Evolutionary conservation across 371 early-diverging fungal genomes (phyloP).

Genomic region (Actinomortierella ambigua): DNA sequence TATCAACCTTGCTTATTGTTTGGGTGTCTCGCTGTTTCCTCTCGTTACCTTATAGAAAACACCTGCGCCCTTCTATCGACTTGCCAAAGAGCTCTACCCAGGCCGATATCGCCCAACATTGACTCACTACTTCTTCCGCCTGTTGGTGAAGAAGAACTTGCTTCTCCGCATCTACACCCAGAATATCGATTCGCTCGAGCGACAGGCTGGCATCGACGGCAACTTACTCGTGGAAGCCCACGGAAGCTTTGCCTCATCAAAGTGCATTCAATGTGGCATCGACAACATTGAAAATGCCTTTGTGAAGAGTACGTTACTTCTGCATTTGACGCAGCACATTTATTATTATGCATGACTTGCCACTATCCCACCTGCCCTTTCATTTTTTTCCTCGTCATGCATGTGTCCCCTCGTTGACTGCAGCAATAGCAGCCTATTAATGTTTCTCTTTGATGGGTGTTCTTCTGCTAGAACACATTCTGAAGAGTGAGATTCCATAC

Average conservation of each 20-base stretch:
- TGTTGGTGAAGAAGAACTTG: slow-evolving; percentile 75
- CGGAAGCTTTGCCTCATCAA: slow-evolving; percentile 87
- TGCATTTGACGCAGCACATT: background rate
- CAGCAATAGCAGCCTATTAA: background rate
- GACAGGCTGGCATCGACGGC: slow-evolving; percentile 77
- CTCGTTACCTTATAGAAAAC: slow-evolving; percentile 49
- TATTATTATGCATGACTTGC: background rate
- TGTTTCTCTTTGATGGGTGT: background rate
- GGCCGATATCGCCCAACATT: slow-evolving; percentile 81
- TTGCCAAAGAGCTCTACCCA: slow-evolving; percentile 94
- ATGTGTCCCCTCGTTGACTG: too few species aligned
- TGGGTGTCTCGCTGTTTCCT: background rate
- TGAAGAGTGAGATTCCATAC: slow-evolving; percentile 66
- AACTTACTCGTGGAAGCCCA: slow-evolving; percentile 90
- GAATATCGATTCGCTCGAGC: slow-evolving; percentile 96
- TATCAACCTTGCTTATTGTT: background rate
- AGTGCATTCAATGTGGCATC: slow-evolving; percentile 68
- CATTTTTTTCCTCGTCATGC: too few species aligned
- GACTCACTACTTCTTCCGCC: slow-evolving; percentile 85
- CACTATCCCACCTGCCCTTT: too few species aligned
- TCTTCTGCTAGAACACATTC: slow-evolving; percentile 39
- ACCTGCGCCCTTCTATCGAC: slow-evolving; percentile 88
- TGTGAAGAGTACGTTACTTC: slow-evolving; percentile 39
- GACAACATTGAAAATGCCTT: slow-evolving; percentile 42
- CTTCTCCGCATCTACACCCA: slow-evolving; percentile 91